A percentile compares a stretch with the other conserved stretches of the same genome.
Evolutionary conservation across 2,329 filamentous ascomycete species (phyloP).

Genomic region (Orbilia brochopaga): DNA sequence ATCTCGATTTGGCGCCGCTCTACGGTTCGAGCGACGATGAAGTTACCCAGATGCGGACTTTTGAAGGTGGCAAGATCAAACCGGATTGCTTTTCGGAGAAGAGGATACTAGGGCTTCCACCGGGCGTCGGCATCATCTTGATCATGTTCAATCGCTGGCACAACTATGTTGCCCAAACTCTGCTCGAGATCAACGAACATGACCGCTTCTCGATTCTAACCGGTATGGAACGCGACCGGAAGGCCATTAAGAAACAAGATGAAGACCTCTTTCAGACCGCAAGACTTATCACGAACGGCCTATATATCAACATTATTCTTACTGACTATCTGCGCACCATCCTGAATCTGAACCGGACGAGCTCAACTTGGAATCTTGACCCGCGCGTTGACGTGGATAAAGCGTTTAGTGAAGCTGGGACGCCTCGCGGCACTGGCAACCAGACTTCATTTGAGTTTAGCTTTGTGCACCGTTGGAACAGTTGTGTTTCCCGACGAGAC

Average conservation of each 20-base stretch:
- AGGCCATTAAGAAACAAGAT: conserved; percentile 71
- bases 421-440: conserved; percentile 71
- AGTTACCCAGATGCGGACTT: conserved; percentile 65
- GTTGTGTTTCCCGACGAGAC: conserved; percentile 74
- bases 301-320: conserved; percentile 80
- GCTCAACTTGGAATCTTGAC: conserved; percentile 77
- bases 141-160: conserved; percentile 86
- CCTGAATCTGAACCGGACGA: conserved; percentile 72
- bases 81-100: conserved; percentile 75
- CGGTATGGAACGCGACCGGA: conserved; percentile 61
- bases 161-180: conserved; percentile 79
- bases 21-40: conserved; percentile 68
- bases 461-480: conserved; percentile 86
- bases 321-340: conserved; percentile 81
- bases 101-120: conserved; percentile 72
- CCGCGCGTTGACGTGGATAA: conserved; percentile 55
- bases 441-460: conserved; percentile 89
- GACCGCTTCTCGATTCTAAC: conserved; percentile 74
- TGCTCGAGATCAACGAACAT: conserved; percentile 84
- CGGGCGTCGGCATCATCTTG: conserved; percentile 72
- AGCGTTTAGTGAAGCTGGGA: conserved; percentile 37
- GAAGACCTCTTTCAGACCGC: conserved; percentile 81
- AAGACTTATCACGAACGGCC: conserved; percentile 72
- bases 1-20: conserved; percentile 73
- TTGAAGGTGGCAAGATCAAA: conserved; percentile 74